Evolutionary conservation across 208 protist species (phyloP), one percentile per base, ranked within the genome.

Genomic region (Trypanosoma lewisi): DNA sequence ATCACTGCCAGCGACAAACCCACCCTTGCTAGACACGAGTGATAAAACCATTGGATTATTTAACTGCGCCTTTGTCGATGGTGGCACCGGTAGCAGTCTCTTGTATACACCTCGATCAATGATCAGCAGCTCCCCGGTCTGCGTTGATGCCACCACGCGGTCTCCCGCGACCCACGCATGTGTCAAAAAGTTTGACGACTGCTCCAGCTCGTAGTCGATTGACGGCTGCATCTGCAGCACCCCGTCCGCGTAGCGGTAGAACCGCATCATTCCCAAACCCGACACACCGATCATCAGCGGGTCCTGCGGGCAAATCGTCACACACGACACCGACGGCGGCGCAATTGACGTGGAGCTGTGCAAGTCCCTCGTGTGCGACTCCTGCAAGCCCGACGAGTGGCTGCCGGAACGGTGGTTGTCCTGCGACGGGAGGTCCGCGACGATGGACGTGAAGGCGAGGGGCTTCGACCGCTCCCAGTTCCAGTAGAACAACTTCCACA

Each of bases 381-480:
- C 60, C 0, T 14, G 37, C 39, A 25, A 21, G 6, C 12, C 8
- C 39, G 5, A 33, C 4, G 8, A 21, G 31, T 3, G 39, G 3
- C 28, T 42, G 6, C 2, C 5, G 14, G 54, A 19, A 0, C 19
- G 14, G 3, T 19, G 2, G 1, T 31, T 53, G 21, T 62, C 58
- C 9, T 64, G 37, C 4, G 9, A 2, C 14, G n/a, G 21, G 27
- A 58, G 31, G 19, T 72, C 66, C n/a, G 47, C 48, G 2, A 65
- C 50, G 23, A 74, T 30, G 14, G 88, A 89, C 25, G 78, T 65
- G 30, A 57, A 72, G 12, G 84, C 89, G 44, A 97, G 79, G 21
- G 88, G 86, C 70, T 93, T 91, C 12, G 89, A 91, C 21, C 90
- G 86, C 75, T 97, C 89, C 89, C 89, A 95, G 66, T 91, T 94